Base-by-base conservation (phyloP, 176 grass and related monocot species). In the Eleusine indica region DNA sequence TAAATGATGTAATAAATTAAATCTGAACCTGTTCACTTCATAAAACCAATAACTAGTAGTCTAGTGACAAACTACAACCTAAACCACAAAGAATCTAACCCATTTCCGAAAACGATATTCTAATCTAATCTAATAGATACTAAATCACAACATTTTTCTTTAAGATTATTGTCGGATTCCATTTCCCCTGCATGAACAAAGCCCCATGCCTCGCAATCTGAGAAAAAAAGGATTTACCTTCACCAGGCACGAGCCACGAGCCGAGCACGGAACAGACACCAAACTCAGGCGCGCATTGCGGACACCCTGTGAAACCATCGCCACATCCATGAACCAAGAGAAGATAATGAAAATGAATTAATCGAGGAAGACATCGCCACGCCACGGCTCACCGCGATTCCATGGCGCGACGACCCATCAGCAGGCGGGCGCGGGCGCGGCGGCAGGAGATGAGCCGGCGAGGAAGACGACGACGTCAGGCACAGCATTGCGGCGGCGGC, bases 271-370 rank as follows among this genome's bases (percentile, higher is more conserved):
- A 25, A 73, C 19, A 13, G 75, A 78, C 9, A 61, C 7, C 15
- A 67, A 9, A 22, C 74, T 83, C 79, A 90, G 39, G 72, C 83
- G 74, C 73, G 61, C 83, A 90, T 83, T 78, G 60, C 79, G 40
- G 30, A 30, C 67, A 82, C 71, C 66, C 87, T 89, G 87, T 73
- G 29, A 62, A 25, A 25, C 17, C 65, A 75, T 4, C 16, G 10
- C 66, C 35, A 18, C 69, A 49, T 15, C 44, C 18, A 70, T 1
- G 6, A 19, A 2, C 21, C 2, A 1, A 4, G 47, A 9, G 13
- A 2, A 52, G 17, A 37, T 1, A 0, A 9, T 0, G 17, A 53
- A 3, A 25, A 37, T 2, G 2, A 58, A 10, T 6, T 60, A 28
- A 70, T 71, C 51, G 8, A 58, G 37, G 7, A 2, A 9, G 19